phyloP scores from a whole-genome alignment of 495 filamentous ascomycete species.

The Tuber borchii region DNA sequence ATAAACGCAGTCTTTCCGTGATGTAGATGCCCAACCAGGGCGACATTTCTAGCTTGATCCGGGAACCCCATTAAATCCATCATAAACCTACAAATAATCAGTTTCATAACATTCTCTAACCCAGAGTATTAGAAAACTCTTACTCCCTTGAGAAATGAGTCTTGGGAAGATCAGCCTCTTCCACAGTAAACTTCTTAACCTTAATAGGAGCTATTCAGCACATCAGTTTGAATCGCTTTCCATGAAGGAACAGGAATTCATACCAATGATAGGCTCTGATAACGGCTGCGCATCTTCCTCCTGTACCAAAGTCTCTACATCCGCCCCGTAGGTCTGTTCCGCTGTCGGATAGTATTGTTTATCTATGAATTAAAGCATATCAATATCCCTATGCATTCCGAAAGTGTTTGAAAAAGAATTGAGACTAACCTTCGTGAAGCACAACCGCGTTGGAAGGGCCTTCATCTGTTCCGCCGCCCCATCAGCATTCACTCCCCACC shows the following conservation, averaged over 20 bases:
- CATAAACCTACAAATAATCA: constrained; percentile 58
- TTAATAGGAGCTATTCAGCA: constrained; percentile 62
- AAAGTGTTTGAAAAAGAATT: neutral
- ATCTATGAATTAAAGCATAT: constrained; percentile 47
- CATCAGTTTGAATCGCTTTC: constrained; percentile 30
- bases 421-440: constrained; percentile 61
- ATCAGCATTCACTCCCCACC: constrained; percentile 23
- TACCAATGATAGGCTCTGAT: constrained; percentile 74
- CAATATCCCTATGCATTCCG: constrained; percentile 1
- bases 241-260: constrained; percentile 6
- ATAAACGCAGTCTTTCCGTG: constrained; percentile 97
- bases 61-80: constrained; percentile 93
- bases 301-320: constrained; percentile 91
- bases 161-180: constrained; percentile 83
- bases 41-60: constrained; percentile 86
- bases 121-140: neutral
- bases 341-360: constrained; percentile 99
- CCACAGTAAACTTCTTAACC: constrained; percentile 89
- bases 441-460: constrained; percentile 96
- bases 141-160: constrained; percentile 71
- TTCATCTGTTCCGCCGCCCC: constrained; percentile 49
- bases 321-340: constrained; percentile 85
- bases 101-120: neutral
- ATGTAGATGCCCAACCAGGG: constrained; percentile 84
- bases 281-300: constrained; percentile 95